These are phyloP conservation scores for Boletus rubroflammeus DNA, from an alignment of 768 basidiomycete genomes.

Conservation along the genomic window DNA sequence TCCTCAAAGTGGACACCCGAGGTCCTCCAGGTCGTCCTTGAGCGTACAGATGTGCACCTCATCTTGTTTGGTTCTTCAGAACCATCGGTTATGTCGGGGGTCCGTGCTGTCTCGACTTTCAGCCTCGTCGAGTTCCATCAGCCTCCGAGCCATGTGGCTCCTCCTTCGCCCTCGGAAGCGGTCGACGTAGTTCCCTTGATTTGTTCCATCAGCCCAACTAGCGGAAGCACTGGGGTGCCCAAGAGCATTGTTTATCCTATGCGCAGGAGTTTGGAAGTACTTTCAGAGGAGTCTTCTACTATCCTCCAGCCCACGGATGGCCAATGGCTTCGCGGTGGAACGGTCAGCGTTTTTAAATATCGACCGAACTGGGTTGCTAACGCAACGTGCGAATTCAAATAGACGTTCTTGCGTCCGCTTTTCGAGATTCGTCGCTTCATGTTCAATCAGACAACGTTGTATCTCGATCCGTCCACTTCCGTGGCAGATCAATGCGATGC, in stretches of 20 bases:
- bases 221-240: slow-evolving; percentile 31
- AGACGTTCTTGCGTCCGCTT: slow-evolving; percentile 31
- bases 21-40: slow-evolving; percentile 24
- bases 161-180: slow-evolving; percentile 17
- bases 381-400: neutral
- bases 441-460: slow-evolving; percentile 32
- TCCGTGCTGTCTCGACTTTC: slow-evolving; percentile 18
- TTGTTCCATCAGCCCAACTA: slow-evolving; percentile 27
- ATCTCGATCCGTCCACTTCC: slow-evolving; percentile 27
- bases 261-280: slow-evolving; percentile 21
- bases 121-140: slow-evolving; percentile 8
- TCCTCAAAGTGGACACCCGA: slow-evolving; percentile 30
- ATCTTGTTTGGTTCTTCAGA: slow-evolving; percentile 19
- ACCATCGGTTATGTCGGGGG: slow-evolving; percentile 10
- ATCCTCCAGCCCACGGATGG: slow-evolving; percentile 28
- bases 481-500: slow-evolving; percentile 27
- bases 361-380: neutral
- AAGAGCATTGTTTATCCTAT: slow-evolving; percentile 33
- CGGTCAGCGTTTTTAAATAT: slow-evolving; percentile 13
- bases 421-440: slow-evolving; percentile 32
- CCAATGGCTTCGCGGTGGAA: slow-evolving; percentile 33
- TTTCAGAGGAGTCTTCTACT: slow-evolving; percentile 28
- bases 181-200: slow-evolving; percentile 24
- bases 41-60: slow-evolving; percentile 21
- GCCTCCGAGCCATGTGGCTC: slow-evolving; percentile 6